Base-by-base conservation (phyloP, 148 eudicot species). In the Arbutus unedo region DNA sequence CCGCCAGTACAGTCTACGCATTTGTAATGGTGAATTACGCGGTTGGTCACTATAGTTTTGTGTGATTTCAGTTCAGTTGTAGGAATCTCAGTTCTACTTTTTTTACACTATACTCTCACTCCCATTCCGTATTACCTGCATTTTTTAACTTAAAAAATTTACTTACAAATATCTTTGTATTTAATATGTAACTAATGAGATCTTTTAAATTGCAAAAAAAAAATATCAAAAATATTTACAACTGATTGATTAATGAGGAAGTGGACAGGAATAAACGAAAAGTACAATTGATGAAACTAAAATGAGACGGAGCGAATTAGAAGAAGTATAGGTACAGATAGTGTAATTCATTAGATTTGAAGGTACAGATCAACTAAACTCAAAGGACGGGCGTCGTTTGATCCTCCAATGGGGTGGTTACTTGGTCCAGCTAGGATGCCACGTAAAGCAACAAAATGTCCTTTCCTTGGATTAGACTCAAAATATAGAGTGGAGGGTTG, bases 401-500 rank as follows among this genome's bases (percentile, higher is more conserved):
- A 43, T 43, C 31, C 41, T 44, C 31, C 25, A 53, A 14, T 38
- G 48, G 45, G 74, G 71, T 10, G 57, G 23, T 13, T 48, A 10
- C 18, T 11, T 45, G 5, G 43, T 47, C 81, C 81, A 55, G 62
- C 59, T 76, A 6, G 60, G 60, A 76, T 76, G 60, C 79, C 79
- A 76, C 79, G 60, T 53, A 14, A 41, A 76, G 44, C 31, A 53
- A 44, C 41, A 50, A 51, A 51, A 49, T 66, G 60, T 51, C 4
- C 79, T 76, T 76, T 53, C 60, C 79, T 60, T 76, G 62, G 8
- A 45, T 25, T 76, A 0, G 59, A 76, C 79, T 76, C 79, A 2
- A n/a, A 54, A 54, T 25, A 10, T 3, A 48, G 3, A 25, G 73
- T 25, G 60, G 60, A 50, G 81, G 23, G 23, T 48, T 2, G 10